Conservation (phyloP, 2,329 filamentous ascomycete species). For the Sclerotinia minor region DNA sequence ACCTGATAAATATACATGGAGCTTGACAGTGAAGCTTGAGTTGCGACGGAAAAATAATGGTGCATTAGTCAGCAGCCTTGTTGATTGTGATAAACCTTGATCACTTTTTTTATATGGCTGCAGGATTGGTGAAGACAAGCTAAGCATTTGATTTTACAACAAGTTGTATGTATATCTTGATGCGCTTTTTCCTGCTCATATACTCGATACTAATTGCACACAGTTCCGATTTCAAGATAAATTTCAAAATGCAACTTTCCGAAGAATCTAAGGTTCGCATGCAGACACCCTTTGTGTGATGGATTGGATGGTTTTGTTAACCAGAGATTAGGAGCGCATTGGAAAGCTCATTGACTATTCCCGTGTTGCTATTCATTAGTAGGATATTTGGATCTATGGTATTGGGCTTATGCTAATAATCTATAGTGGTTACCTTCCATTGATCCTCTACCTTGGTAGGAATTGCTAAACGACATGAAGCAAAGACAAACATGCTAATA, state of each 20-base stretch:
- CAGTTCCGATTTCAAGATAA: slow-evolving; percentile 15
- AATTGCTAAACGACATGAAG: slow-evolving; percentile 24
- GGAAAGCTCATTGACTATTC: slow-evolving; percentile 94
- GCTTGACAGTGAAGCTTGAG: slow-evolving; percentile 26
- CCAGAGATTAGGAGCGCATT: slow-evolving; percentile 78
- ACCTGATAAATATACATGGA: neutral
- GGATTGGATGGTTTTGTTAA: slow-evolving; percentile 29
- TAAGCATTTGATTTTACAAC: slow-evolving; percentile 16
- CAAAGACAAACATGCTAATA: slow-evolving; percentile 29
- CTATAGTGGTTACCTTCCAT: slow-evolving; percentile 83
- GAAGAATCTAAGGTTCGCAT: slow-evolving; percentile 88
- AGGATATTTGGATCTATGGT: slow-evolving; percentile 39
- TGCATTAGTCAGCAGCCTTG: slow-evolving; percentile 22
- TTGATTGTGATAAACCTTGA: slow-evolving; percentile 23
- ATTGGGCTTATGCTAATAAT: slow-evolving; percentile 42
- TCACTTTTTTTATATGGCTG: slow-evolving; percentile 27
- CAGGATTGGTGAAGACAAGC: slow-evolving; percentile 14
- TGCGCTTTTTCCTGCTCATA: neutral
- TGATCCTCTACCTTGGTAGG: slow-evolving; percentile 95
- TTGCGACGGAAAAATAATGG: slow-evolving; percentile 25
- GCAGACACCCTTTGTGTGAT: neutral
- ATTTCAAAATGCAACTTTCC: slow-evolving; percentile 61
- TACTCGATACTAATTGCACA: neutral
- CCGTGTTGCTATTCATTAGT: slow-evolving; percentile 95
- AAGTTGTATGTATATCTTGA: slow-evolving; percentile 10